Conservation (phyloP, 306 rosid species). For the Corylus avellana region DNA sequence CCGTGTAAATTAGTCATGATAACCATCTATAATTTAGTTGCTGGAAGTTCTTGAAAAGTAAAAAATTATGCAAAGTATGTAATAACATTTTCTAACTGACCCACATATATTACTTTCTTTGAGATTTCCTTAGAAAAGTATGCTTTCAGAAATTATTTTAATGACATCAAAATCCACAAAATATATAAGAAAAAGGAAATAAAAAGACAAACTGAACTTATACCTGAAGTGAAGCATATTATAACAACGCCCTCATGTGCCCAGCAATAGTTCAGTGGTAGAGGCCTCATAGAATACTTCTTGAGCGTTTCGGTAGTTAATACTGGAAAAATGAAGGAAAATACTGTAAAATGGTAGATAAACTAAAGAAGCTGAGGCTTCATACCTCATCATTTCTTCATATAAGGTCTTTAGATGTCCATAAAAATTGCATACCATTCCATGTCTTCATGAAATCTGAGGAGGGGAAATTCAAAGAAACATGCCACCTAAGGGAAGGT, state of each 20-base stretch:
- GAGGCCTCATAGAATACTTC: slow-evolving; percentile 35
- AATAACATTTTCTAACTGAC: background rate
- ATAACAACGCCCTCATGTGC: slow-evolving; percentile 66
- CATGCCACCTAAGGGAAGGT: slow-evolving; percentile 65
- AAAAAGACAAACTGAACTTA: slow-evolving; percentile 14
- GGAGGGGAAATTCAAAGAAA: slow-evolving; percentile 55
- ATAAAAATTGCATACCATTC: slow-evolving; percentile 43
- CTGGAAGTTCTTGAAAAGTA: background rate
- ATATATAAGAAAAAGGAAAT: background rate
- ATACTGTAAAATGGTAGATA: slow-evolving; percentile 1
- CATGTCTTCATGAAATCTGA: slow-evolving; percentile 28
- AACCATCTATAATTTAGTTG: background rate
- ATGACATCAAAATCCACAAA: background rate
- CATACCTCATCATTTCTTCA: background rate
- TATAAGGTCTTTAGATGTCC: too few species aligned
- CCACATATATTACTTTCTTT: background rate
- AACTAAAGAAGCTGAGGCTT: slow-evolving; percentile 4
- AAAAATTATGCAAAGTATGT: background rate
- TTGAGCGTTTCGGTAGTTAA: slow-evolving; percentile 55
- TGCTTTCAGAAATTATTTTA: background rate
- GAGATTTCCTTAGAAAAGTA: background rate
- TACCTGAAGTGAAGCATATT: slow-evolving; percentile 93
- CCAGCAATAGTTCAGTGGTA: slow-evolving; percentile 51
- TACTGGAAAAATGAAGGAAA: slow-evolving; percentile 40
- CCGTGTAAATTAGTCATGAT: background rate